Evolutionary conservation across 768 basidiomycete species (phyloP).

Genomic region (Xerocomellus chrysenteron): DNA sequence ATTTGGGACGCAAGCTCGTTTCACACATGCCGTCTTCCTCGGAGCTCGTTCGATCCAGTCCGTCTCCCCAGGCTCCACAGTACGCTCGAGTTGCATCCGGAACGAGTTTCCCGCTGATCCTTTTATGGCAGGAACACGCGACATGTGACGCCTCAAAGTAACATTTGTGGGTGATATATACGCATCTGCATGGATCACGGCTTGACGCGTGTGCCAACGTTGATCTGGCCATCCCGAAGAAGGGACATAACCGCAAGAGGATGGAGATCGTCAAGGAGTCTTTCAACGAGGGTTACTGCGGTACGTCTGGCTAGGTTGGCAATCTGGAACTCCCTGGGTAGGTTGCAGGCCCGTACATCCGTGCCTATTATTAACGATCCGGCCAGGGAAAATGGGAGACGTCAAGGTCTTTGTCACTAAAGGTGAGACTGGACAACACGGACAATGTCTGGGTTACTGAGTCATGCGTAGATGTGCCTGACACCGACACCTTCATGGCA

Average conservation of each 20-base stretch:
- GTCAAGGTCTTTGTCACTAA: constrained; percentile 62
- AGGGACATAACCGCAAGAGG: constrained; percentile 57
- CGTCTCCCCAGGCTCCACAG: constrained; percentile 19
- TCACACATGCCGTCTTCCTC: no score
- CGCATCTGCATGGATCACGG: background rate
- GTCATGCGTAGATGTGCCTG: constrained; percentile 50
- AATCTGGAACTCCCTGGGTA: constrained; percentile 65
- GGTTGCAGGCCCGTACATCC: constrained; percentile 12
- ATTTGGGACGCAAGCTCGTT: no score
- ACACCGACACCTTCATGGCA: constrained; percentile 48
- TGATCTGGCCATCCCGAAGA: constrained; percentile 72
- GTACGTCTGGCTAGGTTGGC: constrained; percentile 61
- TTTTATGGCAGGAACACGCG: constrained; percentile 16
- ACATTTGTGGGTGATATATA: constrained; percentile 38
- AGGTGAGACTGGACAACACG: constrained; percentile 39
- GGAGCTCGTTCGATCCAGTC: no score
- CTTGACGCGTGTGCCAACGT: constrained; percentile 48
- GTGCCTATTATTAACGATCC: no score
- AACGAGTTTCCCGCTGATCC: background rate
- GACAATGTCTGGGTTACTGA: background rate
- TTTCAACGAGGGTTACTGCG: constrained; percentile 81
- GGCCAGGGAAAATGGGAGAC: constrained; percentile 63
- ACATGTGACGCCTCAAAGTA: constrained; percentile 41
- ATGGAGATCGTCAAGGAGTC: constrained; percentile 75
- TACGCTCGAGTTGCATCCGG: constrained; percentile 2